Evolutionary conservation across 176 grass and related monocot species (phyloP), one percentile per base, ranked within the genome.

Genomic region (Zizania latifolia): DNA sequence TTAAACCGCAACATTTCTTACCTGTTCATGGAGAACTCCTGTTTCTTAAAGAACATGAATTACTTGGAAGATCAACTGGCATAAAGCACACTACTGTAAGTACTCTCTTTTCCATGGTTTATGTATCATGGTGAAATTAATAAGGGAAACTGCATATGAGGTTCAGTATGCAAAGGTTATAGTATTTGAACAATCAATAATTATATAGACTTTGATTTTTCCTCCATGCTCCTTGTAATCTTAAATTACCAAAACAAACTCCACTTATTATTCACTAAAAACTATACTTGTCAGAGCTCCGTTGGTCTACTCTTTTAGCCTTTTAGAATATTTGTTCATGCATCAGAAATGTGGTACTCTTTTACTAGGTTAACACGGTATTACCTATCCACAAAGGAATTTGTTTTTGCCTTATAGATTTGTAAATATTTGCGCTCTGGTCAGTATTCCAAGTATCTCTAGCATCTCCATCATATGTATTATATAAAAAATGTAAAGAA

Each of bases 1-100:
- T 99, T 66, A 99, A 94, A 81, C 95, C 95, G 19, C 95, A 99
- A 6, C 95, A 99, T 71, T 99, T 99, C 83, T 92, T 99, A 58
- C 95, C 95, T 66, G 86, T 99, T 84, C 95, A 99, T 86, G 91
- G 95, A 45, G 95, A 99, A 61, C 95, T 99, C 53, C 45, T 99
- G 46, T 99, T 94, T 75, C 87, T 99, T 19, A 94, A 94, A 87
- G 91, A 99, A 86, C 95, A 99, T 73, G 91, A 99, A 65, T 90
- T 94, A 73, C 95, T 99, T 81, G 95, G 95, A 79, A 81, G 78
- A 71, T 99, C 95, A 64, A 99, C 91, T 82, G 95, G 95, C 76
- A 92, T 99, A 84, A 83, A 54, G 57, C 95, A 99, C 74, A 99
- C 95, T 62, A 88, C 95, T 84, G 95, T 99, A 94, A 92, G 95